These are phyloP conservation scores for Meira miltonrushii DNA, from an alignment of 1,284 basidiomycete genomes.

Conservation along the genomic window DNA sequence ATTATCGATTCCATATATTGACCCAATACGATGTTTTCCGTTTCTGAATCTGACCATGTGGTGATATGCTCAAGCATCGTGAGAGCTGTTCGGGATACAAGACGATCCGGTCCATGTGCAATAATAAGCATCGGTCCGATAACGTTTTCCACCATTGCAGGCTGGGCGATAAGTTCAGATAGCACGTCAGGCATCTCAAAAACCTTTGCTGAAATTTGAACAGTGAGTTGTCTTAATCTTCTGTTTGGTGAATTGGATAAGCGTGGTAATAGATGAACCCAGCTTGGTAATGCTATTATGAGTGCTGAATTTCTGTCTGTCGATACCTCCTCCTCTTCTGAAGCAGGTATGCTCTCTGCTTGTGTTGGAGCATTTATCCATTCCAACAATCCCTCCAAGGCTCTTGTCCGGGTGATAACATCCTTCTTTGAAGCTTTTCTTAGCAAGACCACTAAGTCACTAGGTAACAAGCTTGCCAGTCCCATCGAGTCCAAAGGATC, in stretches of 20 bases:
- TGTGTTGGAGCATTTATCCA: slow-evolving; percentile 61
- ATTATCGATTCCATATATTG: slow-evolving; percentile 5
- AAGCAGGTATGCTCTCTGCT: slow-evolving; percentile 12
- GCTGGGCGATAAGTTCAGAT: slow-evolving; percentile 61
- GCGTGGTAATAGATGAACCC: slow-evolving; percentile 72
- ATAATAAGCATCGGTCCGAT: slow-evolving; percentile 75
- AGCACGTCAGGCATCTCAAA: slow-evolving; percentile 59
- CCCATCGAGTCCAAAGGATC: slow-evolving; percentile 89
- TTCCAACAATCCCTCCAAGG: slow-evolving; percentile 73
- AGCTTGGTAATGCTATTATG: slow-evolving; percentile 67
- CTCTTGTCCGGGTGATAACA: slow-evolving; percentile 74
- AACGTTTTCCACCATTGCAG: slow-evolving; percentile 65
- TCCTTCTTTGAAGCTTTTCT: slow-evolving; percentile 86
- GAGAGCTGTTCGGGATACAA: slow-evolving; percentile 59
- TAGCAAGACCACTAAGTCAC: slow-evolving; percentile 78
- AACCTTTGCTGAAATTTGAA: slow-evolving; percentile 66
- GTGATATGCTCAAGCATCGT: slow-evolving; percentile 59
- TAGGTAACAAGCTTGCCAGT: slow-evolving; percentile 57
- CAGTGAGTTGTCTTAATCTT: slow-evolving; percentile 67
- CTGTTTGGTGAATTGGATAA: slow-evolving; percentile 76
- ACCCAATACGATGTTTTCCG: not conserved
- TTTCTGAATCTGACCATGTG: not conserved
- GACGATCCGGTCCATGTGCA: slow-evolving; percentile 68
- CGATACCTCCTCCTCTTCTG: slow-evolving; percentile 19
- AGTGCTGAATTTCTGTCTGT: slow-evolving; percentile 55